Base-by-base conservation (phyloP, 2,329 filamentous ascomycete species). In the Huntiella moniliformis region DNA sequence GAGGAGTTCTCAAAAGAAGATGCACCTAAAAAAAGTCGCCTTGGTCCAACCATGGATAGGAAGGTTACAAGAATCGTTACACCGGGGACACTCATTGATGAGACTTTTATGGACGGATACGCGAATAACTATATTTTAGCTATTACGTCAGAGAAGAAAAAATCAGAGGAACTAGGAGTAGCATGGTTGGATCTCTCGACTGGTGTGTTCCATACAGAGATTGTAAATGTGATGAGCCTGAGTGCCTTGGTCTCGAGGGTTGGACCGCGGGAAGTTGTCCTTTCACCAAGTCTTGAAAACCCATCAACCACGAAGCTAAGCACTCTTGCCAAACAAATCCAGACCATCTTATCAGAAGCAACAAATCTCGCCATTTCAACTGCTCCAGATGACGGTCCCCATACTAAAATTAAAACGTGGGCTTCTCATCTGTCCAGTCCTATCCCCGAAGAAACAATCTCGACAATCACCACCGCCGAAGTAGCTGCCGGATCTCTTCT, bases 131-230 rank as follows among this genome's bases (percentile, higher is more conserved):
- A 88, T 59, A 70, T 96, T 32, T 73, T 96, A 58, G 79, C 83
- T 34, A 72, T 96, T 41, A 74, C 92, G 56, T 59, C 81, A 22
- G 51, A 48, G 10, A n/a, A 6, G 10, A 32, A 38, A 13, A 11
- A 22, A 13, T 3, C 16, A 35, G 28, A 32, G 36, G 15, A 18
- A 31, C 65, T 92, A 47, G 91, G 91, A 3, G 65, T 98, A 42
- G 83, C 91, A 36, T 98, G 91, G 91, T 67, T 96, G 40, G 91
- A 98, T 61, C 64, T 96, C 18, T 95, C 91, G 6, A 98, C 91
- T 2, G 91, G 91, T 11, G 82, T 88, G 55, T 98, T 98, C 61
- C 85, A 78, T 56, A 94, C 86, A 0, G 86, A 96, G 57, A 67
- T 67, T 13, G 79, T 82, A 0, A 77, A 78, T 15, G 61, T 87